Percentiles rank a stretch among this genome's conserved stretches.
Evolutionary conservation across 2,329 filamentous ascomycete species (phyloP).

Genomic region (Hypoxylon rubiginosum): DNA sequence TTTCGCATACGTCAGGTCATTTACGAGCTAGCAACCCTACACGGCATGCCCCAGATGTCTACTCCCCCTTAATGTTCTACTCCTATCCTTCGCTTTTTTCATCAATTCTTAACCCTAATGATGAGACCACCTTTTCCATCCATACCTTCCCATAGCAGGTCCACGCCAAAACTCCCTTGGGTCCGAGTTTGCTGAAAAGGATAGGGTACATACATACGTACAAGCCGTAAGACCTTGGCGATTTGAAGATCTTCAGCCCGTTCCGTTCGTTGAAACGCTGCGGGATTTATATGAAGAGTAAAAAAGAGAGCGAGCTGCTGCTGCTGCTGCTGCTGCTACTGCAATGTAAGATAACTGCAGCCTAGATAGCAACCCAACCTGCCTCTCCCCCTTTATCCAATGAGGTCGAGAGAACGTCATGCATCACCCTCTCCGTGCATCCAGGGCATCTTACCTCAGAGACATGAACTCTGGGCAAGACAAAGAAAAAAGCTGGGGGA

Average conservation of each 20-base stretch:
- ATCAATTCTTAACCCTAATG: background rate
- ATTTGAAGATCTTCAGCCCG: constrained; percentile 33
- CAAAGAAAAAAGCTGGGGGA: background rate
- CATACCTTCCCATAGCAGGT: background rate
- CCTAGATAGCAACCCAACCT: constrained; percentile 21
- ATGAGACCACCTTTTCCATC: constrained; percentile 3
- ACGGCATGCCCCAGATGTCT: background rate
- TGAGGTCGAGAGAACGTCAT: constrained; percentile 9
- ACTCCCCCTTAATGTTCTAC: background rate
- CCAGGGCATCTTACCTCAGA: constrained; percentile 7
- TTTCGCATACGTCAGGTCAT: background rate
- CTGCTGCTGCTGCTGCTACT: too few relatives aligned
- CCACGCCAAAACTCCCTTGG: constrained; percentile 13
- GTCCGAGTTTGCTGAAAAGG: constrained; percentile 19
- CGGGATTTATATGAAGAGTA: constrained; percentile 28
- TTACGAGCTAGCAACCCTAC: background rate
- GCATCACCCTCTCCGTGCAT: constrained; percentile 3
- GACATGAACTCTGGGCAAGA: background rate
- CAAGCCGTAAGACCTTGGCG: constrained; percentile 8
- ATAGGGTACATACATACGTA: background rate
- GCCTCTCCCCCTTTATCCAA: background rate
- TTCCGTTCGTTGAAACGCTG: constrained; percentile 29
- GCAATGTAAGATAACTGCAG: constrained; percentile 25
- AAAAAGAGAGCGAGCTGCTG: background rate
- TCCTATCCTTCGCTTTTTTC: background rate